Conservation (phyloP, 495 filamentous ascomycete genomes). For the Tetracladium setigerum region DNA sequence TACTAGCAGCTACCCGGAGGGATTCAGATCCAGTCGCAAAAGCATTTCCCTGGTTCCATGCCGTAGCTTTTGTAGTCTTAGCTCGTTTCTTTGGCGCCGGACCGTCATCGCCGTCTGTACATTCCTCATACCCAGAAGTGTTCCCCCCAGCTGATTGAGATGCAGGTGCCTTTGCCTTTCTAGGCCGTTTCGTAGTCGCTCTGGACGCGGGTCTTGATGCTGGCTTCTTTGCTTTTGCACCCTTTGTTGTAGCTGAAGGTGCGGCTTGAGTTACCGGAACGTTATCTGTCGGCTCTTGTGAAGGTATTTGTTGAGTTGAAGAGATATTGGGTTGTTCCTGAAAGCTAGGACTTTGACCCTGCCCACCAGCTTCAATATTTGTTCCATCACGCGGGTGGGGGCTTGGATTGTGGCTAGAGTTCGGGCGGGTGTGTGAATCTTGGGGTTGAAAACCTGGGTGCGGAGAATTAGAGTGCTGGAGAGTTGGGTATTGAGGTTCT, state of each 20-base stretch:
- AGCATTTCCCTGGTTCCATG: slow-evolving; percentile 57
- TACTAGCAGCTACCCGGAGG: slow-evolving; percentile 80
- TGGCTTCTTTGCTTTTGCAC: slow-evolving; percentile 1
- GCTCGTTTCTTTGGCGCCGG: slow-evolving; percentile 63
- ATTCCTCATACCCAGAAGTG: slow-evolving; percentile 61
- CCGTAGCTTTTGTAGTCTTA: slow-evolving; percentile 54
- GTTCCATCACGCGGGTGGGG: slow-evolving; percentile 24
- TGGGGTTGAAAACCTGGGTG: no score
- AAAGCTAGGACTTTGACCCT: slow-evolving; percentile 20
- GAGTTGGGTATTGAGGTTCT: no score
- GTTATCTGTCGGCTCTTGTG: not conserved
- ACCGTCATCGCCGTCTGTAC: slow-evolving; percentile 59
- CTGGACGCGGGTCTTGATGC: slow-evolving; percentile 33
- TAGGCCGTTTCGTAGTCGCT: slow-evolving; percentile 33
- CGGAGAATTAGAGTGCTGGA: no score
- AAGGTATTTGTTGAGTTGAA: slow-evolving; percentile 1
- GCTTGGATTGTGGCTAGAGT: not conserved
- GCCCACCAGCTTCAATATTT: slow-evolving; percentile 24
- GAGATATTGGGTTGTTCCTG: slow-evolving; percentile 8
- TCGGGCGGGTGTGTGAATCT: not conserved
- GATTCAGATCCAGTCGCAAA: slow-evolving; percentile 69
- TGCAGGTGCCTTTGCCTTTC: slow-evolving; percentile 34
- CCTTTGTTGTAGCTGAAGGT: not conserved
- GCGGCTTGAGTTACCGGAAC: slow-evolving; percentile 2
- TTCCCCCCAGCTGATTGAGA: slow-evolving; percentile 35